Base-by-base conservation (phyloP, 2,329 filamentous ascomycete species). In the Coniella lustricola region DNA sequence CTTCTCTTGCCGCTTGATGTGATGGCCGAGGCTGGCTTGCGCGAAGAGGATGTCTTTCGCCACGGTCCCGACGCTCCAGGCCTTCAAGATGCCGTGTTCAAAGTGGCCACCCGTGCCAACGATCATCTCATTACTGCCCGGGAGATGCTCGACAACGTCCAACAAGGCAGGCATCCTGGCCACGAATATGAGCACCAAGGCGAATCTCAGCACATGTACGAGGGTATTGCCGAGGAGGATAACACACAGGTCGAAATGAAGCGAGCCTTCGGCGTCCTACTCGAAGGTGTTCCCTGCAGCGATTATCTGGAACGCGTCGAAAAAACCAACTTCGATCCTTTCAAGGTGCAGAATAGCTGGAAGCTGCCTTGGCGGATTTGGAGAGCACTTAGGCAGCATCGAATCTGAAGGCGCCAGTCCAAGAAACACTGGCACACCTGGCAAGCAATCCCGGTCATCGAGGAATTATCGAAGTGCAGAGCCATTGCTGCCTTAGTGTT, bases 91-190 rank as follows among this genome's bases (percentile, higher is more conserved):
- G 91, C 90, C 3, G 81, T 97, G 1, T 98, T 97, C 66, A 77
- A 81, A 3, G 88, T 98, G 13, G 93, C 93, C 0, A 98, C 93
- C 0, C 80, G 91, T 33, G 93, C 93, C 7, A 94, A 94, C 61
- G 93, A 98, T 63, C 93, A 98, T 66, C 73, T 98, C 31, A 95
- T 96, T 57, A 97, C 91, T 0, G 91, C 87, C 2, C 76, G 90
- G 51, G 88, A 95, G 64, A 95, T 98, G 90, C 67, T 97, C 52
- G 84, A 82, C 60, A 88, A 87, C 59, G 69, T 95, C 17, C 80
- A 80, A 46, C 82, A 81, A 3, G 88, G 90, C 2, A 69, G 85
- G 57, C 82, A 81, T 42, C 79, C 87, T 0, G 88, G 85, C 0
- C 91, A 96, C 63, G 88, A 87, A 4, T 96, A 91, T 63, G 91